phyloP scores from a whole-genome alignment of 2,329 filamentous ascomycete genomes.

The Diplodia seriata region DNA sequence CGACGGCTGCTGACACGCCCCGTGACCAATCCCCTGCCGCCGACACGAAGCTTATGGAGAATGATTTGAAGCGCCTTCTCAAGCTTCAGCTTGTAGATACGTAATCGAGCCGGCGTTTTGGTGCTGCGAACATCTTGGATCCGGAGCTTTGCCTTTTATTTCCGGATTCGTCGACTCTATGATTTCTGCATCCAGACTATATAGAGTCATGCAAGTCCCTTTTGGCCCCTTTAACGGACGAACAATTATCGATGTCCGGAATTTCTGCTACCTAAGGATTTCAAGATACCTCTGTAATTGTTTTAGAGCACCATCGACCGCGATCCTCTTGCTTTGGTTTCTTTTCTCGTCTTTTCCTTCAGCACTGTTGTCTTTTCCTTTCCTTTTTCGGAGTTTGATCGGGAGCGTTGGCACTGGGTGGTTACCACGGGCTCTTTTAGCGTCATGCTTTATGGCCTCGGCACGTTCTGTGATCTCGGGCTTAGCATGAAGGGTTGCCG shows the following conservation, averaged over 20 bases:
- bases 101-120: conserved; percentile 28
- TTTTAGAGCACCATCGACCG: conserved; percentile 22
- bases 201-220: conserved; percentile 26
- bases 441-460: conserved; percentile 22
- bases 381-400: conserved; percentile 15
- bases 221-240: conserved; percentile 24
- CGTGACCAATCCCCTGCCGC: conserved; percentile 23
- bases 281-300: conserved; percentile 31
- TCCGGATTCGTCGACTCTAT: conserved; percentile 24
- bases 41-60: conserved; percentile 48
- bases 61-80: conserved; percentile 51
- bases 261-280: conserved; percentile 29
- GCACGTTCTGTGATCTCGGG: conserved; percentile 27
- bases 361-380: not conserved
- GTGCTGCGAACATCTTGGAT: conserved; percentile 28
- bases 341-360: not conserved
- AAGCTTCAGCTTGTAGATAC: conserved; percentile 38
- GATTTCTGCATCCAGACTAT: conserved; percentile 19
- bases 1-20: conserved; percentile 10
- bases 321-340: conserved; percentile 11
- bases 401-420: not conserved
- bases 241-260: conserved; percentile 19
- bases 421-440: conserved; percentile 6
- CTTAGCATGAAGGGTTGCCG: conserved; percentile 21
- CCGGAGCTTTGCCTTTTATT: conserved; percentile 27